Evolutionary conservation across 2,329 filamentous ascomycete species (phyloP), one percentile per base, ranked within the genome.

Genomic region (Aspergillus fijiensis): DNA sequence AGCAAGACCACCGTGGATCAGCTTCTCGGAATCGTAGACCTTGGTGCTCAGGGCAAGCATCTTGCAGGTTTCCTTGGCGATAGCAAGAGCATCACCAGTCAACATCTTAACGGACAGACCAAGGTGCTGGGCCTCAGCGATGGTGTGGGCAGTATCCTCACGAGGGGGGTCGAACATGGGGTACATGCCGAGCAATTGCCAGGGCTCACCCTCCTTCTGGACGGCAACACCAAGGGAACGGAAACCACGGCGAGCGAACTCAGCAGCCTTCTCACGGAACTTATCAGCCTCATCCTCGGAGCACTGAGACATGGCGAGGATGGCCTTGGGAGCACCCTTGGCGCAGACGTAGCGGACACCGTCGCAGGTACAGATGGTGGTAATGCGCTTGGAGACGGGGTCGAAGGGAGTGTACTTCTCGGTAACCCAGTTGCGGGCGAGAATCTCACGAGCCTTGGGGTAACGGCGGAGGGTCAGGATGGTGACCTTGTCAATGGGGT

Each of bases 21-120:
- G 84, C 79, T 87, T 88, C 73, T 89, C 86, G 61, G 89, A 91
- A 81, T 91, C 90, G 82, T 91, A 91, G 67, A 92, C 89, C 82
- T 91, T 91, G 74, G 89, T 91, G 69, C 88, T 88, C 61, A 91
- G 85, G 67, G 88, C 87, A 74, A 91, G 83, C 87, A 91, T 91
- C 81, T 90, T 90, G 85, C 89, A 91, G 67, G 89, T 91, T 79
- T 91, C 89, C 81, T 91, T 91, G 61, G 89, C 89, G 67, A 91
- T 91, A 69, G 89, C 88, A 69, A 91, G 89, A 65, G 89, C 89
- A 74, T 91, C 89, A 84, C 89, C 89, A 79, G 89, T 91, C 77
- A 91, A 81, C 89, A 91, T 91, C 85, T 91, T 91, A 68, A 91
- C 89, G 66, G 85, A 86, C 35, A 91, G 87, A 82, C 89, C 89